These are phyloP conservation scores for Dactylis glomerata DNA, from an alignment of 176 grass and related monocot genomes.

Conservation along the genomic window DNA sequence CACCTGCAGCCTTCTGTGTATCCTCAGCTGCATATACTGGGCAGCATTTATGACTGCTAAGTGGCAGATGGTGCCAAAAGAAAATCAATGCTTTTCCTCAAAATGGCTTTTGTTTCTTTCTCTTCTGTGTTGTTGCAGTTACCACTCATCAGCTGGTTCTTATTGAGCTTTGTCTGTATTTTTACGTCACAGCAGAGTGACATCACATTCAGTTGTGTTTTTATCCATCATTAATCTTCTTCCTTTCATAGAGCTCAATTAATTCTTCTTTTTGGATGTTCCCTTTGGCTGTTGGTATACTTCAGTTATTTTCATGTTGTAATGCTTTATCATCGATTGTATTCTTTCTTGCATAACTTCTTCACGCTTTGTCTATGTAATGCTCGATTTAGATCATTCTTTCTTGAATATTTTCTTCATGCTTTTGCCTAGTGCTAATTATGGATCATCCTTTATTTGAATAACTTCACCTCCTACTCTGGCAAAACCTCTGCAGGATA, in stretches of 20 bases:
- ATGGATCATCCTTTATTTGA: neutral
- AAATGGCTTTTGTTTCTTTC: slow-evolving; percentile 22
- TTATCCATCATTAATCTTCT: neutral
- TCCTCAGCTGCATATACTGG: slow-evolving; percentile 37
- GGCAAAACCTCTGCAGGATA: neutral
- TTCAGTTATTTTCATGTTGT: slow-evolving; percentile 6
- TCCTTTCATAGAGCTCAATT: neutral
- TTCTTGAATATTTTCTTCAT: neutral
- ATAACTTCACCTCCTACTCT: neutral
- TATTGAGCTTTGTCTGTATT: neutral
- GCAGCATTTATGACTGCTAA: slow-evolving; percentile 35
- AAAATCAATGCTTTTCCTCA: slow-evolving; percentile 16
- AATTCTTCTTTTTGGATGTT: neutral
- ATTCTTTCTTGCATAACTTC: too few species aligned
- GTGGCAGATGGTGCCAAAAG: slow-evolving; percentile 37
- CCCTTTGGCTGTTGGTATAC: neutral
- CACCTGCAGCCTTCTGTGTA: slow-evolving; percentile 40
- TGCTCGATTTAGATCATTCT: neutral
- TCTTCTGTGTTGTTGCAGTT: neutral
- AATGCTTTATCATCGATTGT: neutral
- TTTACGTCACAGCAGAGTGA: neutral
- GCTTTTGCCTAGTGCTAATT: neutral
- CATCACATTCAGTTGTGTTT: neutral
- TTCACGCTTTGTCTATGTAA: neutral
- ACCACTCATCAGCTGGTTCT: neutral